A percentile compares a stretch with the other conserved stretches of the same genome.
Evolutionary conservation across 768 basidiomycete genomes (phyloP).

Genomic region (Tulasnella sp.): DNA sequence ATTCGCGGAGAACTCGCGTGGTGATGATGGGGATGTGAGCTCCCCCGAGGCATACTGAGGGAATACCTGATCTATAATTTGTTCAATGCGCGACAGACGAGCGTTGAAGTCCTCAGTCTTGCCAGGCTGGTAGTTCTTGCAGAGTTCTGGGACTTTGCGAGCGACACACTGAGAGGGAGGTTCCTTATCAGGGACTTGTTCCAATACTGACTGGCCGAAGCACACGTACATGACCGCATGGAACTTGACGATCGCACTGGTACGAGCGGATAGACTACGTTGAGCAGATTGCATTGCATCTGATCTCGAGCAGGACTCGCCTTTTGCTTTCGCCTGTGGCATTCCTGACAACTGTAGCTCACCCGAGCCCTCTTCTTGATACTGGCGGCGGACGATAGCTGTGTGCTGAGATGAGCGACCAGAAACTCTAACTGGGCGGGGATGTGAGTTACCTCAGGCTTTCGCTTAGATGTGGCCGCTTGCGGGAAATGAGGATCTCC

Average conservation of each 20-base stretch:
- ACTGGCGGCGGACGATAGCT: not conserved
- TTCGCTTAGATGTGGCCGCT: conserved; percentile 15
- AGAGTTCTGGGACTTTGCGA: conserved; percentile 79
- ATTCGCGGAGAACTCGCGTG: not conserved
- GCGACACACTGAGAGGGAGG: conserved; percentile 53
- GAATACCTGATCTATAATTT: conserved; percentile 70
- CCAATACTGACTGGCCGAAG: conserved; percentile 22
- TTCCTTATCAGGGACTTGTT: conserved; percentile 22
- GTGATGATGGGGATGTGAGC: conserved; percentile 7
- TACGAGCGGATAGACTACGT: conserved; percentile 1
- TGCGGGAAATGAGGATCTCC: conserved; percentile 15
- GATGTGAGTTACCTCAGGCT: conserved; percentile 9
- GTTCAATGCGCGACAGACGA: conserved; percentile 67
- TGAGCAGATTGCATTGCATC: not conserved
- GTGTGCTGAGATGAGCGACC: not conserved
- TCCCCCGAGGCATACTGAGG: conserved; percentile 53
- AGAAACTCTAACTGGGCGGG: conserved; percentile 11
- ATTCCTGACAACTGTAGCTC: conserved; percentile 40
- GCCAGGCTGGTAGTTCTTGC: conserved; percentile 82
- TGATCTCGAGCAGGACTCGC: conserved; percentile 31
- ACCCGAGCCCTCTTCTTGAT: conserved; percentile 20
- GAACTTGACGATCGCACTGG: conserved; percentile 78
- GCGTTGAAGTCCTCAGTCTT: conserved; percentile 73
- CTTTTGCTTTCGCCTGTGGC: conserved; percentile 84
- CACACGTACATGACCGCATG: conserved; percentile 66